Base-by-base conservation (phyloP, 1,139 yeast species). In the Scheffersomyces insectosa region DNA sequence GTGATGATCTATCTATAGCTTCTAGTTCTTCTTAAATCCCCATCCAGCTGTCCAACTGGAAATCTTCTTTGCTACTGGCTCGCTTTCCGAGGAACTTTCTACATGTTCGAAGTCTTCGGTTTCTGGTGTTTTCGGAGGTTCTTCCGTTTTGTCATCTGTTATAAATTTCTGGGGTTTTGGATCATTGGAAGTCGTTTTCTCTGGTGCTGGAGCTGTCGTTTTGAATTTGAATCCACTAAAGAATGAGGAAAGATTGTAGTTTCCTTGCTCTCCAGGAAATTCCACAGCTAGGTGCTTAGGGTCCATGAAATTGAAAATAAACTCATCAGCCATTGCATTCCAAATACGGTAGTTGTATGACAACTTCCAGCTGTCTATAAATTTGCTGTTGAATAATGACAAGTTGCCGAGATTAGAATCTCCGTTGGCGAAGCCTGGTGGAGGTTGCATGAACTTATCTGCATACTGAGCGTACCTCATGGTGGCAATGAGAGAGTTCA, bases 281-380 rank as follows among this genome's bases (percentile, higher is more conserved):
- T 56, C 64, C 25, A 54, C 55, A 3, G 71, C 79, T 41, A 82
- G 60, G 62, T 91, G 97, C 45, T 76, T 75, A 1, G 97, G 97
- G 47, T 84, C 88, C 44, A 89, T 83, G 49, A 93, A 82, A 57
- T 90, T 95, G 68, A 91, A 91, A 29, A 93, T 72, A 56, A 91
- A 91, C 57, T 88, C 95, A 60, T 91, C 98, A 1, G 97, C 88
- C 50, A 73, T 75, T 25, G 67, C 56, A 55, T 86, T 76, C 79
- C 95, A 93, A 6, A 89, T 76, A 38, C 75, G 66, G 64, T 71
- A 91, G 58, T 88, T 89, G 45, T 78, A 75, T 0, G 96, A 83
- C 27, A 57, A 49, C 50, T 72, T 75, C 96, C 98, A 93, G 11
- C 59, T 60, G 6, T 72, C 72, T 14, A 86, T 73, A 74, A 85